Evolutionary conservation across 331 rosid species (phyloP), one percentile per base, ranked within the genome.

Genomic region (Quercus lobata): DNA sequence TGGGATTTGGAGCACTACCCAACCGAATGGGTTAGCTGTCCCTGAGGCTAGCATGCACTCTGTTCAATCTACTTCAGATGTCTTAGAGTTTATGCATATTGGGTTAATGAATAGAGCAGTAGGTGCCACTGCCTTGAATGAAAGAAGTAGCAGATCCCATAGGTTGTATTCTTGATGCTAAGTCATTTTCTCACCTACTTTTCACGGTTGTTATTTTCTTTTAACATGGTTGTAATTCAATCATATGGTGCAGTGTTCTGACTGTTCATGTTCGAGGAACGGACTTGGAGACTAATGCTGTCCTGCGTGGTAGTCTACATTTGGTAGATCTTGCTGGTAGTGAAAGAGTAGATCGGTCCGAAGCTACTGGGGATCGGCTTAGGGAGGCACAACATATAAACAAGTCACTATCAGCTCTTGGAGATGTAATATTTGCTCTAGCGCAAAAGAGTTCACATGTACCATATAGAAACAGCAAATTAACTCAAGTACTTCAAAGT

Each of bases 91-190:
- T 85, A 96, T 96, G 99, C 62, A 89, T 74, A 83, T 76, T 55
- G 99, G 99, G 53, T 56, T 89, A 75, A 84, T 58, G 76, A 96
- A 96, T 71, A 84, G 99, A 71, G 91, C 97, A 65, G 94, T 96
- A 21, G 92, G 98, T 83, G 96, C 99, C 68, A 96, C 99, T 3
- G 97, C 98, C 73, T 76, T 93, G 69, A 96, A 96, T 57, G 98
- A 96, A 91, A 89, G 97, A 87, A 96, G 99, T 82, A 96, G 99
- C 83, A 82, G 99, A 90, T 96, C 99, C 76, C 99, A 93, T 86
- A 91, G 99, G 99, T 96, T 79, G 41, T 34, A 75, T 85, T 80
- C 79, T 78, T 21, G 55, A n/a, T 66, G 4, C 7, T 58, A 29
- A 34, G 55, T 69, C n/a, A 53, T 53, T 57, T 82, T 37, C 54